A percentile compares a stretch with the other conserved stretches of the same genome.
Evolutionary conservation across 1,284 basidiomycete species (phyloP).

Genomic region (Cryptococcus sp.): DNA sequence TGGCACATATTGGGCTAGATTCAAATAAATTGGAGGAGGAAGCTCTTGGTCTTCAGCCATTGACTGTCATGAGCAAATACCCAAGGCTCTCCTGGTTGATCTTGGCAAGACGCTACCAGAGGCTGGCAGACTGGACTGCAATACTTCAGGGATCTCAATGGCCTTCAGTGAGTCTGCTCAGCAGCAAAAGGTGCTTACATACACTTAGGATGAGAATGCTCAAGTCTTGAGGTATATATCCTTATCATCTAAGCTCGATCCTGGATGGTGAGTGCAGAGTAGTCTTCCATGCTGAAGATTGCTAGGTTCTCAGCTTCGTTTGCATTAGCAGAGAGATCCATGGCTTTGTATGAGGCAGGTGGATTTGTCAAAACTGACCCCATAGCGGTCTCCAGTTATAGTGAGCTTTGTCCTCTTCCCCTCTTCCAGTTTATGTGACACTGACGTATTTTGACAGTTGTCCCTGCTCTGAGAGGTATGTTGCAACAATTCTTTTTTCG

Average conservation of each 20-base stretch:
- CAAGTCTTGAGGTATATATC: conserved; percentile 39
- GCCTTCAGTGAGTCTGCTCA: conserved; percentile 32
- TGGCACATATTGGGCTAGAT: conserved; percentile 24
- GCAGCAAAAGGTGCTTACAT: neutral
- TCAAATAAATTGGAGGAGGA: conserved; percentile 18
- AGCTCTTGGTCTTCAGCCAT: conserved; percentile 30
- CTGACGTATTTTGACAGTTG: conserved; percentile 24
- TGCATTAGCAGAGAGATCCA: conserved; percentile 36
- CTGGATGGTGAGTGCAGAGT: conserved; percentile 30
- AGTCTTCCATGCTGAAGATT: neutral
- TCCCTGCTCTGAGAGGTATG: conserved; percentile 40
- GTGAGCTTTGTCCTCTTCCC: conserved; percentile 19
- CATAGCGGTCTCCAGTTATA: conserved; percentile 35
- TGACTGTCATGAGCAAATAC: conserved; percentile 7
- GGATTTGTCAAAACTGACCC: conserved; percentile 20
- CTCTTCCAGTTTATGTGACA: neutral
- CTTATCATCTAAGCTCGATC: conserved; percentile 36
- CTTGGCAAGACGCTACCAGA: conserved; percentile 34
- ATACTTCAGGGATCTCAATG: conserved; percentile 32
- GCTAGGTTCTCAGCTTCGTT: conserved; percentile 34
- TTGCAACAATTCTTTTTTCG: neutral
- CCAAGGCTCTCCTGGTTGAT: conserved; percentile 9
- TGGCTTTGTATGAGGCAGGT: conserved; percentile 38
- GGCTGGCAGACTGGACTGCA: conserved; percentile 44
- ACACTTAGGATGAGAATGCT: conserved; percentile 31